These are phyloP conservation scores for Sphagnum contortum DNA, from an alignment of 225 moss, liverwort and hornwort species.

Conservation along the genomic window DNA sequence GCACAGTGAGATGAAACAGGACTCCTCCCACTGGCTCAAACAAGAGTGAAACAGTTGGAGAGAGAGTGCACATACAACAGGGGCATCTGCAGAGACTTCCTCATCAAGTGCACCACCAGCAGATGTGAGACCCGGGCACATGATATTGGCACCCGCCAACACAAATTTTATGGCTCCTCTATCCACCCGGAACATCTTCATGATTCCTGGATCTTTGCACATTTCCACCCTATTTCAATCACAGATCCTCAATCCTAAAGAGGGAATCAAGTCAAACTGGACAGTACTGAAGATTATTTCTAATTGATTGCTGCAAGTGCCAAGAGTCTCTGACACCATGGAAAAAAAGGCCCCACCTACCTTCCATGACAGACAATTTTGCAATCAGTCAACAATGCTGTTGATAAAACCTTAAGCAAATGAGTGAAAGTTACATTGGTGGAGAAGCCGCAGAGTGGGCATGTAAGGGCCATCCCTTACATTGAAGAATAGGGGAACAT, in stretches of 20 bases:
- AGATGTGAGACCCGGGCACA: constrained; percentile 98
- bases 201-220: constrained; percentile 82
- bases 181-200: constrained; percentile 95
- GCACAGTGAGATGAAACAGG: not conserved
- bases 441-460: constrained; percentile 89
- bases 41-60: not conserved
- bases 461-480: constrained; percentile 98
- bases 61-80: constrained; percentile 54
- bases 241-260: too few species aligned
- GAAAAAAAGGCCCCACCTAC: not conserved
- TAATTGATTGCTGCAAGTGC: too few species aligned
- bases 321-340: too few species aligned
- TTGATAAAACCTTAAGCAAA: not conserved
- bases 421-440: constrained; percentile 56
- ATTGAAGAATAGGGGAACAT: constrained; percentile 94
- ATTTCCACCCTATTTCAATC: not conserved
- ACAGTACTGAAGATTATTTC: too few species aligned
- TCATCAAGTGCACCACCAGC: constrained; percentile 78
- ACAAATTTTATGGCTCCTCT: constrained; percentile 98
- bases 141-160: constrained; percentile 90
- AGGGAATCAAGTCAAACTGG: too few species aligned
- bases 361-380: not conserved
- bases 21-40: too few species aligned
- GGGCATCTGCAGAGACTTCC: constrained; percentile 62
- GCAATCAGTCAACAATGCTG: not conserved